A percentile compares a stretch with the other conserved stretches of the same genome.
Conservation (phyloP, 805 yeast genomes). For the Priceomyces haplophilus region DNA sequence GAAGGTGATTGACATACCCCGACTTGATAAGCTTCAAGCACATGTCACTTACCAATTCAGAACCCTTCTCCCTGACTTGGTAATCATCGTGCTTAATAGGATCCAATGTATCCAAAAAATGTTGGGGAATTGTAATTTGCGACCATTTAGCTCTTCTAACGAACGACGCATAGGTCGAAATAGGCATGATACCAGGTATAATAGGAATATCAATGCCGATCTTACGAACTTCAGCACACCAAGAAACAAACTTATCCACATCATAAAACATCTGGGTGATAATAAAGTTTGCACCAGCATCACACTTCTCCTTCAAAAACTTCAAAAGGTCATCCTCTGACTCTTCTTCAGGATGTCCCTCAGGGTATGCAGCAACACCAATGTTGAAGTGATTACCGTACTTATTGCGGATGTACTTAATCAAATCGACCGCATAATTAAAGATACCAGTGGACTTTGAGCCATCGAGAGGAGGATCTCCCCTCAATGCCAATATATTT, state of each 20-base stretch:
- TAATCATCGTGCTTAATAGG: constrained; percentile 89
- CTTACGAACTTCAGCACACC: constrained; percentile 73
- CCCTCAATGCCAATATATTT: constrained; percentile 89
- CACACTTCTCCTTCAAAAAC: constrained; percentile 81
- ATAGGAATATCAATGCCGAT: constrained; percentile 81
- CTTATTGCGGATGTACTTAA: constrained; percentile 65
- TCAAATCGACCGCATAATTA: constrained; percentile 82
- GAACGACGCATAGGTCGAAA: constrained; percentile 90
- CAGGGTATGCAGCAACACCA: constrained; percentile 97
- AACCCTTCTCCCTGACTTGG: constrained; percentile 80
- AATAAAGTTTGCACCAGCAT: constrained; percentile 90
- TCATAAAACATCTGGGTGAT: constrained; percentile 98
- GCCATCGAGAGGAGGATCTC: constrained; percentile 86
- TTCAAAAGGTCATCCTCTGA: constrained; percentile 47
- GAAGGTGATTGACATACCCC: constrained; percentile 79
- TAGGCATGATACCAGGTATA: constrained; percentile 98
- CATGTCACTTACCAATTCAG: constrained; percentile 78
- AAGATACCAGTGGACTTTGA: constrained; percentile 80
- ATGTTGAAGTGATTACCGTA: constrained; percentile 90
- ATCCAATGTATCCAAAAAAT: constrained; percentile 65
- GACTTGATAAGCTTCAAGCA: constrained; percentile 69
- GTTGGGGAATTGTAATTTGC: constrained; percentile 72
- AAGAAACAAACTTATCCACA: constrained; percentile 73
- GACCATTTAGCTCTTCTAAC: constrained; percentile 95
- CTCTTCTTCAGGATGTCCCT: constrained; percentile 90